Conservation (phyloP, 768 basidiomycete species). For the Lepiota subincarnata region DNA sequence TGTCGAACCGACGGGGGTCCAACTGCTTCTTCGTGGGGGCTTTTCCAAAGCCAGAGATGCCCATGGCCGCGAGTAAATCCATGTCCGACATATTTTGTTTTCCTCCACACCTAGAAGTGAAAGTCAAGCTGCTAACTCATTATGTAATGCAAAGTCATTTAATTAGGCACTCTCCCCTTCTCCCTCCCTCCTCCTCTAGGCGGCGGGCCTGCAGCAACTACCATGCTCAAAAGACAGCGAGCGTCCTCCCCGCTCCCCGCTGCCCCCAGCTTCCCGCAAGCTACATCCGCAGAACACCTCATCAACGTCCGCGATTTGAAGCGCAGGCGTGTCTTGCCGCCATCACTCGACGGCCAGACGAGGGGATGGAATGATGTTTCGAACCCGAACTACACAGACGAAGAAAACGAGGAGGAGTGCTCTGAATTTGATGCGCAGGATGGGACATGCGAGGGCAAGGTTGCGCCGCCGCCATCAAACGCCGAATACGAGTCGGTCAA, state of each 20-base stretch:
- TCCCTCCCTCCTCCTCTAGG: neutral
- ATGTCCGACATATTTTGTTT: conserved; percentile 38
- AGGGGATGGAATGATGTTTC: conserved; percentile 38
- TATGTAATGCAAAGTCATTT: conserved; percentile 11
- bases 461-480: conserved; percentile 4
- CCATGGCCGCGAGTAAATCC: conserved; percentile 80
- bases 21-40: conserved; percentile 58
- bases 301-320: conserved; percentile 36
- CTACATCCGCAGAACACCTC: conserved; percentile 21
- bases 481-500: conserved; percentile 60
- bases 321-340: conserved; percentile 50
- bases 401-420: conserved; percentile 31
- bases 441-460: conserved; percentile 19
- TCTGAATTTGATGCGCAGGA: conserved; percentile 19
- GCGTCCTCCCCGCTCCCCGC: conserved; percentile 37
- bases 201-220: neutral
- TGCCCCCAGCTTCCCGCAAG: conserved; percentile 15
- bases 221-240: conserved; percentile 55
- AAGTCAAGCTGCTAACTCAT: conserved; percentile 5
- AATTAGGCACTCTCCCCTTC: conserved; percentile 19
- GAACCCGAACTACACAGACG: conserved; percentile 22
- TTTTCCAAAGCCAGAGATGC: conserved; percentile 83
- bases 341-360: conserved; percentile 47
- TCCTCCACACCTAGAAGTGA: neutral
- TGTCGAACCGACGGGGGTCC: conserved; percentile 77